Percentiles rank a stretch among this genome's conserved stretches.
Conservation (phyloP, 176 grass and related monocot genomes). For the Oryza officinalis region DNA sequence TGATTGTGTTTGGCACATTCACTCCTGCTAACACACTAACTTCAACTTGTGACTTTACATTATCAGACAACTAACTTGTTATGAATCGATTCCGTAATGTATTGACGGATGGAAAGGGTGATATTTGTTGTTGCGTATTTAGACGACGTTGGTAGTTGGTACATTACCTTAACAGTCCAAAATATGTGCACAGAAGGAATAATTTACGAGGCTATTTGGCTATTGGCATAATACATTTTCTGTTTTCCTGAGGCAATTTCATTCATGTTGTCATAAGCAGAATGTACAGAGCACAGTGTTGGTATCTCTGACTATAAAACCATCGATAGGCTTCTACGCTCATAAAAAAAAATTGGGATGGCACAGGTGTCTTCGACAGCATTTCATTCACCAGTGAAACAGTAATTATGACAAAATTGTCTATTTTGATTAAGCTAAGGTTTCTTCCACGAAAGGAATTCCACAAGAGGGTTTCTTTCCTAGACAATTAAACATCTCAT, state of each 20-base stretch:
- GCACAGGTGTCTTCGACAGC: neutral
- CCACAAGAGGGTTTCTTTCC: neutral
- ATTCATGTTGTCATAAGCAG: neutral
- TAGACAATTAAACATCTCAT: constrained; percentile 15
- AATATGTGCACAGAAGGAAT: neutral
- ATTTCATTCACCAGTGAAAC: constrained; percentile 30
- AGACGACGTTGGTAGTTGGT: neutral
- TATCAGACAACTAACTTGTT: neutral
- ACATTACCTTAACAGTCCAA: neutral
- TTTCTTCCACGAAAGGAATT: constrained; percentile 17
- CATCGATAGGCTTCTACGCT: neutral
- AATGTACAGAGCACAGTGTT: neutral
- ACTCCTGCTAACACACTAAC: neutral
- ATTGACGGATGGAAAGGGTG: neutral
- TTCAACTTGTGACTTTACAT: neutral
- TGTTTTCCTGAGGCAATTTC: neutral
- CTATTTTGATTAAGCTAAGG: constrained; percentile 39
- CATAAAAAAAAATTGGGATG: neutral
- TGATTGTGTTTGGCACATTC: constrained; percentile 6
- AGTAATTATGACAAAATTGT: constrained; percentile 43
- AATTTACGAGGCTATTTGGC: neutral
- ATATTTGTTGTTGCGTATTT: too few relatives aligned
- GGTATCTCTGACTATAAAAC: neutral
- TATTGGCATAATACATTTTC: too few relatives aligned
- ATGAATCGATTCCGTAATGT: too few relatives aligned